A percentile compares a stretch with the other conserved stretches of the same genome.
Evolutionary conservation across 306 rosid species (phyloP).

Genomic region (Cicer arietinum): DNA sequence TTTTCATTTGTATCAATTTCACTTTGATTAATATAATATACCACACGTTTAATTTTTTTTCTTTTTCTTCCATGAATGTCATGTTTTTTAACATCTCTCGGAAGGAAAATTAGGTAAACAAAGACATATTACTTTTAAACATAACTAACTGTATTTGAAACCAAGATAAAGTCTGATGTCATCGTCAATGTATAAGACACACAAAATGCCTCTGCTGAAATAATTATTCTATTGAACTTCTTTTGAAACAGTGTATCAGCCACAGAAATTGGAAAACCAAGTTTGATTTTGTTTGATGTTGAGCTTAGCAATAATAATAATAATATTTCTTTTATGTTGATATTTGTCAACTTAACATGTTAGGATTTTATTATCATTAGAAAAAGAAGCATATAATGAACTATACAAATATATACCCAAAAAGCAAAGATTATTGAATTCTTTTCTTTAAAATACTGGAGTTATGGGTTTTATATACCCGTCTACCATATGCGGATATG

Average conservation of each 20-base stretch:
- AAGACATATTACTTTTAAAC: too few relatives aligned
- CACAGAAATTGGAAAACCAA: slow-evolving; percentile 6
- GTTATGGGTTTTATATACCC: too few relatives aligned
- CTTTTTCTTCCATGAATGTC: too few relatives aligned
- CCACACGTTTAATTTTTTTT: too few relatives aligned
- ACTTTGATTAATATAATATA: too few relatives aligned
- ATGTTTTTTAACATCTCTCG: too few relatives aligned
- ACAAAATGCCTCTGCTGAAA: background rate
- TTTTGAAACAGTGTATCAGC: background rate
- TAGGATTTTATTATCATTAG: background rate
- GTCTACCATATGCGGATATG: too few relatives aligned
- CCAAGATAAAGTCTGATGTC: background rate
- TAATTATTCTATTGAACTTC: slow-evolving; percentile 2
- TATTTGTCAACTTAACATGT: background rate
- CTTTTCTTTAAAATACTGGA: background rate
- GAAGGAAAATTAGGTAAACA: too few relatives aligned
- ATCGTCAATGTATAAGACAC: background rate
- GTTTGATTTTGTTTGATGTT: background rate
- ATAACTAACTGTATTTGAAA: too few relatives aligned
- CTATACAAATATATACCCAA: background rate
- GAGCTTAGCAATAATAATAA: too few relatives aligned
- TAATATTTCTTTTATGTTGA: background rate
- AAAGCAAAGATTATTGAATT: background rate
- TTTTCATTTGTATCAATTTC: too few relatives aligned
- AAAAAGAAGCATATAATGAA: background rate